Evolutionary conservation across 441 rosid genomes (phyloP), one percentile per base, ranked within the genome.

Genomic region (Eutrema salsugineum): DNA sequence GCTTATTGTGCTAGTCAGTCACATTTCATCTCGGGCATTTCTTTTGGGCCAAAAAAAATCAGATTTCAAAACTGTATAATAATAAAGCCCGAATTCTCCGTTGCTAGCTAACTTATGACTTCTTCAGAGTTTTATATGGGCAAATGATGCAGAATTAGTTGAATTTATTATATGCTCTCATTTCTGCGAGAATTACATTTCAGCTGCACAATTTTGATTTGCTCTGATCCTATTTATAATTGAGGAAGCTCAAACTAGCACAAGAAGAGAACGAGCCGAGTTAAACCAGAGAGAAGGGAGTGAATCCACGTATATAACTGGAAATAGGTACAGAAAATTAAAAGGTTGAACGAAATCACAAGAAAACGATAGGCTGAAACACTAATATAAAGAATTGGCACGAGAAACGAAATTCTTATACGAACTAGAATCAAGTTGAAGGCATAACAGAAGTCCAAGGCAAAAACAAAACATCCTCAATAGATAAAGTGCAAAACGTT

Each of bases 391-490:
- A 1, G 16, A 51, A 60, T 15, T 49, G 60, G 32, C 6, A 70
- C 49, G 11, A 14, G 0, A 27, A 61, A 54, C 17, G 12, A 61
- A 24, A 42, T 16, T 56, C 11, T 47, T 17, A 65, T 60, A 42
- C 1, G 0, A 62, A 47, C 70, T 68, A 68, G 33, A 75, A 36
- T 15, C 9, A 12, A 4, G 58, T 12, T 35, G 5, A 30, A 38
- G 30, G 22, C 47, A 66, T 0, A 66, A 51, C 35, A 24, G 0
- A 48, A 56, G 75, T 56, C 66, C 47, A 54, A 44, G 46, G 55
- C 50, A 48, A 55, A 68, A 69, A 55, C 55, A 63, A 63, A 70
- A 40, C 74, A 76, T 38, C 12, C 61, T 55, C 60, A 22, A 47
- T 1, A 56, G 61, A 55, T 35, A 35, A 24, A 1, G 19, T 11